Base-by-base conservation (phyloP, 805 yeast species). In the Candida krabiensis region DNA sequence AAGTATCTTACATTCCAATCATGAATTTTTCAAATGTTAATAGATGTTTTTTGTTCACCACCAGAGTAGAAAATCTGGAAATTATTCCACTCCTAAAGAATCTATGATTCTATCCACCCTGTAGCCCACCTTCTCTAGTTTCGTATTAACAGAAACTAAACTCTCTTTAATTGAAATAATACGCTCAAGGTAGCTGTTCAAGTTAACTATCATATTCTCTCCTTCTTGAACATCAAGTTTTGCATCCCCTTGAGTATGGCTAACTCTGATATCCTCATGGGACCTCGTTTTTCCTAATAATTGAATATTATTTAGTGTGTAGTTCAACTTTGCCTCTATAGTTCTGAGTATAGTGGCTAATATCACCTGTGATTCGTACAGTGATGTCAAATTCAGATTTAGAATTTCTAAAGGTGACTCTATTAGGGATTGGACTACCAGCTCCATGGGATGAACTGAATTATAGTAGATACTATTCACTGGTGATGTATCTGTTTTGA, bases 321-420 rank as follows among this genome's bases (percentile, higher is more conserved):
- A 28, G 5, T 35, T 47, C 8, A 75, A 45, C 26, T 69, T 56
- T 39, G 51, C 55, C 29, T 69, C 61, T 33, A 75, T 46, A 14
- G 66, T 62, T 41, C 64, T 66, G 22, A 79, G 48, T 22, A 81
- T 63, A 0, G 79, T 69, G 2, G 75, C 59, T 1, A 79, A 60
- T 1, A 79, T 74, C 28, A 73, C 56, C 45, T 79, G 85, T 0
- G 83, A 75, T 43, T 78, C 80, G 49, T 75, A 73, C 19, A 79
- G 55, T 43, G 69, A 70, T 43, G 74, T 73, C 22, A 79, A 64
- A 38, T 72, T 73, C 36, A 71, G 70, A 37, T 74, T 69, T 17
- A 79, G 57, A 4, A 59, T 61, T 28, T 79, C 83, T 7, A 79
- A 56, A 2, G 83, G 72, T 1, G 75, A 73, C 22, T 79, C 79